These are phyloP conservation scores for Scalesia atractyloides DNA, from an alignment of 129 eudicot genomes.

Conservation along the genomic window DNA sequence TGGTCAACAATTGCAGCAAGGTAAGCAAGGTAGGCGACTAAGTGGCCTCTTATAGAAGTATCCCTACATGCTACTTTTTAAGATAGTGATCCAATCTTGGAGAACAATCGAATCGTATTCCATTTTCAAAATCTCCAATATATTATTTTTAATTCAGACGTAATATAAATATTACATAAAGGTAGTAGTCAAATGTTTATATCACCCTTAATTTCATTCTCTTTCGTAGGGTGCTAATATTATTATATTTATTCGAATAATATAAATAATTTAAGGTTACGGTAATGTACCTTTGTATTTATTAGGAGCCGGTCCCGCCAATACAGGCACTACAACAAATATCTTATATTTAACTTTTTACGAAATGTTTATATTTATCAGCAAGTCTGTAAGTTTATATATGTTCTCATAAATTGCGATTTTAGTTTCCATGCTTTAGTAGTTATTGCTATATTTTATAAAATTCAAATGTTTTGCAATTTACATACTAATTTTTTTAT, in stretches of 20 bases:
- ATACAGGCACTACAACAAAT: background rate
- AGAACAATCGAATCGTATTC: slow-evolving; percentile 11
- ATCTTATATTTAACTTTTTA: background rate
- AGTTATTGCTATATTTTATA: too few species aligned
- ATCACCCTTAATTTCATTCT: background rate
- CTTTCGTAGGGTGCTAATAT: background rate
- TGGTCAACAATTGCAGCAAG: slow-evolving; percentile 29
- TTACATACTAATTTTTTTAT: too few species aligned
- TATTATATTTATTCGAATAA: background rate
- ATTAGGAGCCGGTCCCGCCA: background rate
- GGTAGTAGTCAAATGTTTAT: background rate
- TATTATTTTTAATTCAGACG: background rate
- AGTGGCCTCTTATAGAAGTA: slow-evolving; percentile 21
- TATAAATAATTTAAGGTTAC: background rate
- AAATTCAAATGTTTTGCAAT: too few species aligned
- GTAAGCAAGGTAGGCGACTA: slow-evolving; percentile 25
- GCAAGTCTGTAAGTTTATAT: too few species aligned
- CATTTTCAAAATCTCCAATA: background rate
- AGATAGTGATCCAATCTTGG: slow-evolving; percentile 7
- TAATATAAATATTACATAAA: slow-evolving; percentile 7
- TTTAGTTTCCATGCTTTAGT: too few species aligned
- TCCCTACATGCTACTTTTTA: background rate
- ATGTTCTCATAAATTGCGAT: too few species aligned
- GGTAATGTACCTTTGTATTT: background rate
- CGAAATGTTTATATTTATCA: background rate